Conservation (phyloP, 257 asterid species). For the Paulownia fortunei region DNA sequence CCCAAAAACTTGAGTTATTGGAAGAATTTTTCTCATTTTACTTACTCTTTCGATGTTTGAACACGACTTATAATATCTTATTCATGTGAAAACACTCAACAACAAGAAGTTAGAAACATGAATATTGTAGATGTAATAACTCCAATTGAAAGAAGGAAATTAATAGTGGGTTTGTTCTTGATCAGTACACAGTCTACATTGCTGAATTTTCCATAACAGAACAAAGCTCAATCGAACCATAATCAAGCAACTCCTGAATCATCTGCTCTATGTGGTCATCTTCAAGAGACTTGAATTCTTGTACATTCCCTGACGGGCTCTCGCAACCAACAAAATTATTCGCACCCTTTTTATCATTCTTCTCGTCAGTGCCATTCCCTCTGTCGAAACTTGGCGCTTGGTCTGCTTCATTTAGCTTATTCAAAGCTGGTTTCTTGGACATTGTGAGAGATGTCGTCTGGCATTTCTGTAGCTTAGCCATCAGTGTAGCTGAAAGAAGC, state of each 20-base stretch:
- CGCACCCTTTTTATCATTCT: constrained; percentile 23
- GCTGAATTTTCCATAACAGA: no score
- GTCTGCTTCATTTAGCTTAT: constrained; percentile 7
- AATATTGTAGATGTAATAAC: no score
- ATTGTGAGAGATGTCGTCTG: constrained; percentile 65
- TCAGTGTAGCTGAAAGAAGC: constrained; percentile 69
- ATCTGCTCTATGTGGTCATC: constrained; percentile 85
- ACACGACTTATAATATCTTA: no score
- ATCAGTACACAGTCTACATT: no score
- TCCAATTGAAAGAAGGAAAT: not conserved
- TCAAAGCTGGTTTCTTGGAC: constrained; percentile 42
- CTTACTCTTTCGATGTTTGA: no score
- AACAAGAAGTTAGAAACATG: no score
- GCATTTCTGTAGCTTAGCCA: constrained; percentile 86
- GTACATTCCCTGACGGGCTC: constrained; percentile 21
- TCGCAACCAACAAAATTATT: not conserved
- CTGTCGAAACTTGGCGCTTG: constrained; percentile 8
- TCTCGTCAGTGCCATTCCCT: no score
- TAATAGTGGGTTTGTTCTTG: no score
- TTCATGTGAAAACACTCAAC: no score
- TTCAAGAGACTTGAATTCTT: constrained; percentile 55
- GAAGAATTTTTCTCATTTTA: no score
- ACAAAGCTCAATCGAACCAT: constrained; percentile 72
- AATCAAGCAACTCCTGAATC: constrained; percentile 86
- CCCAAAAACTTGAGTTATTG: no score